phyloP scores from a whole-genome alignment of 371 early-diverging fungal genomes.

The Rhizopus sp. region DNA sequence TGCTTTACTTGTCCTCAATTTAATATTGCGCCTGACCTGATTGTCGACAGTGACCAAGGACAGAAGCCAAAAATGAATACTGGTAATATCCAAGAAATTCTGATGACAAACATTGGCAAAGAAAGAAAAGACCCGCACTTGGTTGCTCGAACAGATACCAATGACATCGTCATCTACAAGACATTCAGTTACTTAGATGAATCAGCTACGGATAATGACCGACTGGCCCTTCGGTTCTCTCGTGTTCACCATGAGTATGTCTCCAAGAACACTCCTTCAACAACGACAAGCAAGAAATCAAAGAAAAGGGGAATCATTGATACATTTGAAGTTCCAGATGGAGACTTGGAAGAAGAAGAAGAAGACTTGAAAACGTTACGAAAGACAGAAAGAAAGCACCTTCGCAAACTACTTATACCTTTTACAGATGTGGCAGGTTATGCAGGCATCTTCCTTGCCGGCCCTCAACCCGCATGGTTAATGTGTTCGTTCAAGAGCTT shows the following conservation, averaged over 20 bases:
- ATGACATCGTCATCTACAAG: conserved; percentile 78
- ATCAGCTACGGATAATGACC: conserved; percentile 29
- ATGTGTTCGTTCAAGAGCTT: conserved; percentile 69
- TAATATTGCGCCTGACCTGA: conserved; percentile 59
- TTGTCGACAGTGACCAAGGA: conserved; percentile 52
- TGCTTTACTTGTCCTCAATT: conserved; percentile 70
- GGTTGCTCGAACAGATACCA: conserved; percentile 64
- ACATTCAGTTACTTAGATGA: conserved; percentile 55
- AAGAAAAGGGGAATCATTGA: conserved; percentile 28
- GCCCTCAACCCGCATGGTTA: conserved; percentile 80
- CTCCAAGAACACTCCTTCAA: conserved; percentile 45
- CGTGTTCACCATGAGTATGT: conserved; percentile 73
- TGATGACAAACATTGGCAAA: conserved; percentile 68
- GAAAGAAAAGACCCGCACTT: conserved; percentile 66
- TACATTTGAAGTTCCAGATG: conserved; percentile 23
- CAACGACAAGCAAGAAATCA: background rate
- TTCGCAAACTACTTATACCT: conserved; percentile 49
- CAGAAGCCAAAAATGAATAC: background rate
- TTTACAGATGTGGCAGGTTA: conserved; percentile 76
- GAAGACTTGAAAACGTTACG: conserved; percentile 15
- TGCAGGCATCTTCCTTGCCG: conserved; percentile 87
- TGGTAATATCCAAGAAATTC: conserved; percentile 60
- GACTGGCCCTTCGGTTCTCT: conserved; percentile 73
- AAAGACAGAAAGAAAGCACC: conserved; percentile 31
- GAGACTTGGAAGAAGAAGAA: conserved; percentile 23